A percentile compares a stretch with the other conserved stretches of the same genome.
Conservation (phyloP, 2,329 filamentous ascomycete genomes). For the Metarhizium album region DNA sequence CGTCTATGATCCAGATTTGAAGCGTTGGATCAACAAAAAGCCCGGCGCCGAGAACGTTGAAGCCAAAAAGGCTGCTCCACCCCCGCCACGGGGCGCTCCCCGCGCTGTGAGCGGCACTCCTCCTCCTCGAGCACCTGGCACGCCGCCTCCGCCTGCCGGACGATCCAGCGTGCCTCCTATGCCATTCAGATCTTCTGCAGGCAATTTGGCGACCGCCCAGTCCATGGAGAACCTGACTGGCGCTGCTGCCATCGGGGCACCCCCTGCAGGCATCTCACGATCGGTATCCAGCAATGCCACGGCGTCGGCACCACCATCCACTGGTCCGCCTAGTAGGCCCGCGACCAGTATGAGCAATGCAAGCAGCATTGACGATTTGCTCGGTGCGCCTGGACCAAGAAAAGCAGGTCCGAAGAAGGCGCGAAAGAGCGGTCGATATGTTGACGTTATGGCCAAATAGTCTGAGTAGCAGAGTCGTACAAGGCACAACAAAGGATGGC, state of each 20-base stretch:
- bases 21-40: constrained; percentile 98
- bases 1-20: constrained; percentile 88
- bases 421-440: constrained; percentile 79
- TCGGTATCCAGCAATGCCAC: constrained; percentile 36
- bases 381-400: constrained; percentile 62
- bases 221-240: constrained; percentile 22
- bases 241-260: constrained; percentile 16
- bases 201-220: constrained; percentile 2
- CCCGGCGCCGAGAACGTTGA: constrained; percentile 52
- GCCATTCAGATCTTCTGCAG: constrained; percentile 11
- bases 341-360: constrained; percentile 78
- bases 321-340: constrained; percentile 55
- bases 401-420: constrained; percentile 56
- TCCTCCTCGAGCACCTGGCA: constrained; percentile 26
- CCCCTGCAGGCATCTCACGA: constrained; percentile 32
- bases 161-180: constrained; percentile 23
- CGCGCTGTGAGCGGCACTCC: constrained; percentile 44
- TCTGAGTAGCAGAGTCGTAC: not conserved
- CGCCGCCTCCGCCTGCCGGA: constrained; percentile 21
- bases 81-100: constrained; percentile 57
- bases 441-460: constrained; percentile 85
- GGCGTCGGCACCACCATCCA: constrained; percentile 24
- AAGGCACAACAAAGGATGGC: not conserved
- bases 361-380: constrained; percentile 88
- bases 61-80: constrained; percentile 58